Conservation (phyloP, 2,329 filamentous ascomycete genomes). For the Pseudogymnoascus pannorum region DNA sequence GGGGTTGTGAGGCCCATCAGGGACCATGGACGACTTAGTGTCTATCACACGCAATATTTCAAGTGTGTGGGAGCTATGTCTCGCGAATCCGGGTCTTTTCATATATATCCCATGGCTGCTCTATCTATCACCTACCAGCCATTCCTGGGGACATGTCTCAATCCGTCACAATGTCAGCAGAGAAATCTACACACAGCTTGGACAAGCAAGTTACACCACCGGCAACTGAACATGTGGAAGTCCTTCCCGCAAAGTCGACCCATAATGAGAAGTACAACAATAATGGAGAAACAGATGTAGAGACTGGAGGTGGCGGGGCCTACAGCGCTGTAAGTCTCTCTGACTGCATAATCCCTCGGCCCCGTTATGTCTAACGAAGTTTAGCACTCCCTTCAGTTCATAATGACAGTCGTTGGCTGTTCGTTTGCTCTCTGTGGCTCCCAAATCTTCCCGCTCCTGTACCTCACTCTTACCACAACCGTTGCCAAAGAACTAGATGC, state of each 20-base stretch:
- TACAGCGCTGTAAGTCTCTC: background rate
- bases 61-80: background rate
- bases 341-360: background rate
- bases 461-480: background rate
- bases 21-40: background rate
- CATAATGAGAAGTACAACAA: background rate
- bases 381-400: background rate
- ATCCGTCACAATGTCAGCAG: background rate
- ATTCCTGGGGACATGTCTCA: background rate
- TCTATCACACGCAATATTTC: background rate
- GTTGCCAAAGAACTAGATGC: slow-evolving; percentile 8
- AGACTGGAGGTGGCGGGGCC: slow-evolving; percentile 1
- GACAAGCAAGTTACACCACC: background rate
- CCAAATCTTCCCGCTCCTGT: slow-evolving; percentile 10
- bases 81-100: background rate
- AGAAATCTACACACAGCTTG: background rate
- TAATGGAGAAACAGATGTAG: background rate
- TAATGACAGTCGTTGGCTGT: slow-evolving; percentile 14
- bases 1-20: background rate
- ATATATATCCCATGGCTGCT: background rate
- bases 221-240: background rate
- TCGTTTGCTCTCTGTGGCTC: slow-evolving; percentile 12
- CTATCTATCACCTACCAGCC: background rate
- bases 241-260: background rate
- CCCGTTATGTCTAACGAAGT: background rate